These are phyloP conservation scores for Drechslerella coelobrocha DNA, from an alignment of 2,329 filamentous ascomycete genomes.

Conservation along the genomic window DNA sequence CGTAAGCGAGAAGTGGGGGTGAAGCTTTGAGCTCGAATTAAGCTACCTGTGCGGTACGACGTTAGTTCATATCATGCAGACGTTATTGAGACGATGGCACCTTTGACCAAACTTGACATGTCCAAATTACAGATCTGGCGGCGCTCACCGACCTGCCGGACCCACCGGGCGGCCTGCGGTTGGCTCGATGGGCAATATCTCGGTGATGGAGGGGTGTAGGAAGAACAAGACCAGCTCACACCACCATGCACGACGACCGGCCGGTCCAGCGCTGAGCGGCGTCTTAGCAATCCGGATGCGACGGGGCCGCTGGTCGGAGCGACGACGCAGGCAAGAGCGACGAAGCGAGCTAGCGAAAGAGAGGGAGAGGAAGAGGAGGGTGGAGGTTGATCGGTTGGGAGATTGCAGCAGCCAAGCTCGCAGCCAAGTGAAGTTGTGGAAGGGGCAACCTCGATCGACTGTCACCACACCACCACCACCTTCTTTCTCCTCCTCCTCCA, in stretches of 20 bases:
- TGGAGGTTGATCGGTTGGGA: constrained; percentile 2
- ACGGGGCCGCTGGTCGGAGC: constrained; percentile 36
- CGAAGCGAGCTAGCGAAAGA: not conserved
- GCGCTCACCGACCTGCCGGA: not conserved
- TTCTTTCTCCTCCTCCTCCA: not conserved
- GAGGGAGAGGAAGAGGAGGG: not conserved
- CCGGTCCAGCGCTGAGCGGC: not conserved
- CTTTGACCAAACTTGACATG: not conserved
- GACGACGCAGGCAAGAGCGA: constrained; percentile 29
- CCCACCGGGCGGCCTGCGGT: not conserved
- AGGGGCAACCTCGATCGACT: not conserved
- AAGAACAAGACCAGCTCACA: constrained; percentile 7
- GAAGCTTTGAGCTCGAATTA: constrained; percentile 31
- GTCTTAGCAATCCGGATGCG: constrained; percentile 45
- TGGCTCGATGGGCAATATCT: not conserved
- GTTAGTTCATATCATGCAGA: constrained; percentile 9
- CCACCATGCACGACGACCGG: constrained; percentile 14
- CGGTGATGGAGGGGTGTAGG: too few relatives aligned
- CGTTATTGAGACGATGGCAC: not conserved
- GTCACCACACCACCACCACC: not conserved
- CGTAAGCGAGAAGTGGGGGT: constrained; percentile 44
- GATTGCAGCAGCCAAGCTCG: not conserved
- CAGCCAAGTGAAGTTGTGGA: not conserved
- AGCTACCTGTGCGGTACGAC: constrained; percentile 28
- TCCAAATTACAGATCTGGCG: not conserved